phyloP scores from a whole-genome alignment of 306 rosid genomes.

The Pyrus communis region DNA sequence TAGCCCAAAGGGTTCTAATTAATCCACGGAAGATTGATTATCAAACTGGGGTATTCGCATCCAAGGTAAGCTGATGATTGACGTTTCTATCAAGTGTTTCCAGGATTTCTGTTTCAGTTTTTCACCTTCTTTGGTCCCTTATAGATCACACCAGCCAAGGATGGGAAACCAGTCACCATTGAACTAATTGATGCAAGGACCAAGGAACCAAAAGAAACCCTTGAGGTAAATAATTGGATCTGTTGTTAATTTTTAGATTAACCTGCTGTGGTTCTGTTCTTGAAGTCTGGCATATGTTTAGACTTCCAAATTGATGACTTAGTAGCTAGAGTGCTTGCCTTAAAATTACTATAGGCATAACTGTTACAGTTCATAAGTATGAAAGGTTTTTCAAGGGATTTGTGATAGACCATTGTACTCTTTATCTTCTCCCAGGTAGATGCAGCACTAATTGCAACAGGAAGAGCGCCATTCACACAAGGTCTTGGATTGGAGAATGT shows the following conservation, averaged over 20 bases:
- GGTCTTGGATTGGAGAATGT: slow-evolving; percentile 97
- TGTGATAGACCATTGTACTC: slow-evolving; percentile 1
- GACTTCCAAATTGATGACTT: not conserved
- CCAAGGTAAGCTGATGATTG: slow-evolving; percentile 57
- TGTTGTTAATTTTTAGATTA: not conserved
- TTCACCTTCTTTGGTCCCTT: slow-evolving; percentile 7
- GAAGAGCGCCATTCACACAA: slow-evolving; percentile 91
- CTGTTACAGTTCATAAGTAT: slow-evolving; percentile 4
- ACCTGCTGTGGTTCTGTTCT: not conserved
- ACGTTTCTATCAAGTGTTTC: slow-evolving; percentile 6
- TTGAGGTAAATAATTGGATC: slow-evolving; percentile 57
- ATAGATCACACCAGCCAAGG: slow-evolving; percentile 96
- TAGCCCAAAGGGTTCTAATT: slow-evolving; percentile 92
- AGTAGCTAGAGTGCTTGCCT: not conserved
- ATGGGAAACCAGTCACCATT: slow-evolving; percentile 85
- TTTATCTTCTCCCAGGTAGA: slow-evolving; percentile 62
- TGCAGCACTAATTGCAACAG: slow-evolving; percentile 94
- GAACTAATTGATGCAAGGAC: slow-evolving; percentile 98
- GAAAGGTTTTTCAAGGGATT: slow-evolving; percentile 1
- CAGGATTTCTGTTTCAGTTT: slow-evolving; percentile 8
- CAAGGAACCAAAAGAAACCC: slow-evolving; percentile 74
- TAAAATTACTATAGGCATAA: not conserved
- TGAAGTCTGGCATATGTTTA: not conserved
- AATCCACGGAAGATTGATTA: slow-evolving; percentile 89
- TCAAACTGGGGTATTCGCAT: slow-evolving; percentile 92